Percentiles rank a stretch among this genome's conserved stretches.
phyloP scores from a whole-genome alignment of 768 basidiomycete species.

The Nidularia pulvinata region DNA sequence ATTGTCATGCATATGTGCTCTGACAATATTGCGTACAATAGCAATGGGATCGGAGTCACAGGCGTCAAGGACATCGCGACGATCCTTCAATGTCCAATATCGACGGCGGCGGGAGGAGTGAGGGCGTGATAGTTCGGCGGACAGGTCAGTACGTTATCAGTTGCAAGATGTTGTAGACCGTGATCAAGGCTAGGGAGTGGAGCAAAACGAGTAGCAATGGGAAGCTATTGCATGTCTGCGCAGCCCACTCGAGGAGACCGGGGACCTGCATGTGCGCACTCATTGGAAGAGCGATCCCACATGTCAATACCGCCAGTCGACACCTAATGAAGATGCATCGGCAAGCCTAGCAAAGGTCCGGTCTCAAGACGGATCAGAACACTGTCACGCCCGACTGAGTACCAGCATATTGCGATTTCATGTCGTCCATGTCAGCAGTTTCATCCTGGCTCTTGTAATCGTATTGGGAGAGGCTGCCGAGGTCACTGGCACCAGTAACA shows the following conservation, averaged over 20 bases:
- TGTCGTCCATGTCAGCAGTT: slow-evolving; percentile 75
- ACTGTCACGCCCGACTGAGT: slow-evolving; percentile 87
- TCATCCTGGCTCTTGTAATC: slow-evolving; percentile 93
- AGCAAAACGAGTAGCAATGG: neutral
- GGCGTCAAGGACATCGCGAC: too few relatives aligned
- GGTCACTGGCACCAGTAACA: slow-evolving; percentile 72
- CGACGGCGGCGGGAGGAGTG: neutral
- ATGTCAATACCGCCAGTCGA: neutral
- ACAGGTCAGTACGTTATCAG: neutral
- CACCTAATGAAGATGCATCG: neutral
- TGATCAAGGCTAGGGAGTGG: neutral
- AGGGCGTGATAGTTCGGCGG: neutral
- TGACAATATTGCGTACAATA: too few relatives aligned
- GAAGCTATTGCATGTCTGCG: neutral
- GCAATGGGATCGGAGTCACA: too few relatives aligned
- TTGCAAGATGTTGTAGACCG: neutral
- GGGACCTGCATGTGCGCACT: neutral
- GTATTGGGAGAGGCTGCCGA: slow-evolving; percentile 78
- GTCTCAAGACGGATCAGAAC: slow-evolving; percentile 53
- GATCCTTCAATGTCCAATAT: too few relatives aligned
- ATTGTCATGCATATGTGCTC: too few relatives aligned
- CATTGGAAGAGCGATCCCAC: neutral
- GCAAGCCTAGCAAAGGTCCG: neutral
- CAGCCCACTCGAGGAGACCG: neutral
- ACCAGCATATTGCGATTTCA: slow-evolving; percentile 87